Base-by-base conservation (phyloP, 352 stramenopile genomes). In the Pythium sp. region DNA sequence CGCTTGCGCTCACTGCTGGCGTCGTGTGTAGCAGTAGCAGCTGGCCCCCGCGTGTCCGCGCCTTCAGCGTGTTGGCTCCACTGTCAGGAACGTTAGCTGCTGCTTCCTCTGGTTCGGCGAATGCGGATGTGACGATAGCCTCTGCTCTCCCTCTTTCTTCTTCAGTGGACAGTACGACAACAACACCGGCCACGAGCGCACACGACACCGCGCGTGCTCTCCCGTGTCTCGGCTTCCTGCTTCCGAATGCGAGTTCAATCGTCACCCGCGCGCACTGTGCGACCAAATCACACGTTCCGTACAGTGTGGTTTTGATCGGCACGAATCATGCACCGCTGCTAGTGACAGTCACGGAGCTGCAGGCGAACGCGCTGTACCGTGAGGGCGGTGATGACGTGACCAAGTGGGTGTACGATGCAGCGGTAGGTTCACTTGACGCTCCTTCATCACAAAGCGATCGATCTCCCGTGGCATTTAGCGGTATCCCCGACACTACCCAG, bases 221-320 rank as follows among this genome's bases (percentile, higher is more conserved):
- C 34, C 38, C 58, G 0, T 64, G 59, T 41, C 41, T 32, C 6
- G 41, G 59, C 1, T 64, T 64, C 41, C 43, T 64, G 41, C 41
- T 64, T 9, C 43, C 43, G 3, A 30, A 64, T 22, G 46, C 46
- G 43, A 18, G 1, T 5, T 57, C 24, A 4, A 43, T 64, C 5
- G 18, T 56, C 18, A 47, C 15, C 12, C 57, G 41, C 26, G 38
- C 26, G 15, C 41, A 54, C 5, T 64, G 41, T 32, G 41, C 47
- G 18, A 56, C 0, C 1, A 7, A 14, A 3, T 43, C 28, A 2
- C 54, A 5, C 24, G 28, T 3, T 7, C 36, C 58, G 3, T 8
- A 55, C 38, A 26, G 14, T 6, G 58, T 64, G 36, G 24, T 64
- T 26, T 6, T 64, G 12, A 54, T 64, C 20, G 58, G 58, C 5